Conservation (phyloP, 306 rosid genomes). For the Cucurbita argyrosperma region DNA sequence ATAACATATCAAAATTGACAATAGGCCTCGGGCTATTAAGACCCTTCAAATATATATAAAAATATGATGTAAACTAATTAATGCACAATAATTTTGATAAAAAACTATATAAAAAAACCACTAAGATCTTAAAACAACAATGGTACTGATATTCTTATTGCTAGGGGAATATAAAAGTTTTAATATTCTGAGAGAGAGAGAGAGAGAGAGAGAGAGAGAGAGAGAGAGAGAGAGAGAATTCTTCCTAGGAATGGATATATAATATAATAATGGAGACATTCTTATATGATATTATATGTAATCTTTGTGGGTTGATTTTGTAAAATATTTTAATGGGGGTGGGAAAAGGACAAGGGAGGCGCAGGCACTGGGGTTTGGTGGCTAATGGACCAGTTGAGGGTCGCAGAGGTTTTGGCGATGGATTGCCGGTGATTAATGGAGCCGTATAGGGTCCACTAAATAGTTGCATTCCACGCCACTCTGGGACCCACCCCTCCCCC, state of each 20-base stretch:
- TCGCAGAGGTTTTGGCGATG: neutral
- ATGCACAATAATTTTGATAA: too few species aligned
- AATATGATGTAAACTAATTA: too few species aligned
- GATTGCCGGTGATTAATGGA: constrained; percentile 3
- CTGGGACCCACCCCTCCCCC: neutral
- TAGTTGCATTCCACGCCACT: constrained; percentile 4
- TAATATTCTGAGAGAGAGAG: neutral
- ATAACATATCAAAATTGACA: too few species aligned
- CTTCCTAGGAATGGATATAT: neutral
- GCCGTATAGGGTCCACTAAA: constrained; percentile 1
- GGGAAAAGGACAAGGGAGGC: neutral
- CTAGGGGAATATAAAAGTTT: neutral
- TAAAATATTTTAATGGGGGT: neutral
- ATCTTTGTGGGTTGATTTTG: neutral
- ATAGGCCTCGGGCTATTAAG: too few species aligned
- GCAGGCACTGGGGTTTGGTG: neutral
- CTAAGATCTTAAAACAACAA: neutral
- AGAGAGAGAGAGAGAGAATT: neutral
- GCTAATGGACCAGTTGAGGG: constrained; percentile 1
- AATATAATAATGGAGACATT: neutral
- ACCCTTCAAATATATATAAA: too few species aligned
- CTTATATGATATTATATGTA: neutral
- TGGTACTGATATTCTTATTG: neutral
- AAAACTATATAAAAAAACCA: too few species aligned
- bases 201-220: neutral